Percentiles rank a stretch among this genome's conserved stretches.
Evolutionary conservation across 139 green algal genomes (phyloP).

Genomic region (Chara braunii): DNA sequence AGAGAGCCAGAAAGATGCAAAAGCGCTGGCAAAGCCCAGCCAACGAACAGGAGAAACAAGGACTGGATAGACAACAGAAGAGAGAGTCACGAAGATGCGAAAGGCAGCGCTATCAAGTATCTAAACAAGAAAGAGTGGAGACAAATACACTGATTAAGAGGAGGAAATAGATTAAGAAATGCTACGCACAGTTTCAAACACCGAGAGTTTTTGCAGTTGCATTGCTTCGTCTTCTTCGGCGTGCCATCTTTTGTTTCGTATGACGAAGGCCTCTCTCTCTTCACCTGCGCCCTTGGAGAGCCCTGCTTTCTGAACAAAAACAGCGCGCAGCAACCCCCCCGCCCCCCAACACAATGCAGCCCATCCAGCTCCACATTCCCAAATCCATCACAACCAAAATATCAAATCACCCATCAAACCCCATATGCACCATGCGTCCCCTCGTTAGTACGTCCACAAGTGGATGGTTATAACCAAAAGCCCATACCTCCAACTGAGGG

Average conservation of each 20-base stretch:
- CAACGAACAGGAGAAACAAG: not conserved
- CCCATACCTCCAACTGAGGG: not conserved
- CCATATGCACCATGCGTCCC: not conserved
- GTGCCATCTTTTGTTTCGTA: constrained; percentile 2
- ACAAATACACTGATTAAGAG: too few species aligned
- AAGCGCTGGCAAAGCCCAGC: too few species aligned
- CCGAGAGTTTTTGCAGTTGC: constrained; percentile 87
- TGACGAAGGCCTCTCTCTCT: not conserved
- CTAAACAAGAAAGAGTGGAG: too few species aligned
- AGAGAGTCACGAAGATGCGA: too few species aligned
- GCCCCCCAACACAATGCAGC: not conserved
- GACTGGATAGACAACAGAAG: not conserved
- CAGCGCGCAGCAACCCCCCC: not conserved
- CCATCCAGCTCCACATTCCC: not conserved
- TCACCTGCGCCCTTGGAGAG: not conserved
- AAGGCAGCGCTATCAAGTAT: too few species aligned
- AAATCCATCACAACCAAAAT: not conserved
- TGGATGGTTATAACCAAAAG: not conserved
- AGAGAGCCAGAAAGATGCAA: too few species aligned
- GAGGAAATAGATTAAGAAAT: too few species aligned
- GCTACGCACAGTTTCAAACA: constrained; percentile 88
- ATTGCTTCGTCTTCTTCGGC: constrained; percentile 82
- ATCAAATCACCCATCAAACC: not conserved
- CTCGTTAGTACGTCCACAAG: not conserved
- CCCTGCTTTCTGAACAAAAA: not conserved